phyloP scores from a whole-genome alignment of 768 basidiomycete genomes.

The Amanita polypyramis region DNA sequence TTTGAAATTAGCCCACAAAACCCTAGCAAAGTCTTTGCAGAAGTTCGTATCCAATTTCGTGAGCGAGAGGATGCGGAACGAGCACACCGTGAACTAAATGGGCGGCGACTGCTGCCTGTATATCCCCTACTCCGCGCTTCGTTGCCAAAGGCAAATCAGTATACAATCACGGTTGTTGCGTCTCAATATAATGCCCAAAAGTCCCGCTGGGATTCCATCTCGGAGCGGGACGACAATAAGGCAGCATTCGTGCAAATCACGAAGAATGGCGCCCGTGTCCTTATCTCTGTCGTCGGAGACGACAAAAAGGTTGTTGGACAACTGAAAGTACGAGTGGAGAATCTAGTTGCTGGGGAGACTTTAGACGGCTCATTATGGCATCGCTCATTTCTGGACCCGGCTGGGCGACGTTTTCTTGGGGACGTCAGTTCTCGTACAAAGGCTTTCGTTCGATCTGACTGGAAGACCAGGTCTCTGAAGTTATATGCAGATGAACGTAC shows the following conservation, averaged over 20 bases:
- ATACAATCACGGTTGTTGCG: slow-evolving; percentile 34
- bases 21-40: not conserved
- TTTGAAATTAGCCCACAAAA: slow-evolving; percentile 6
- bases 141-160: slow-evolving; percentile 40
- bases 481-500: slow-evolving; percentile 32
- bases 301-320: slow-evolving; percentile 45
- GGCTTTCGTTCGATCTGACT: slow-evolving; percentile 35
- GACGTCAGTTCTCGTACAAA: slow-evolving; percentile 24
- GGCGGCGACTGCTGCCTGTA: slow-evolving; percentile 19
- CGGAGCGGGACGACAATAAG: slow-evolving; percentile 23
- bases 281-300: slow-evolving; percentile 39
- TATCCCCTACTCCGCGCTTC: slow-evolving; percentile 26
- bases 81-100: slow-evolving; percentile 25
- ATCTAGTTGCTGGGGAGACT: slow-evolving; percentile 38
- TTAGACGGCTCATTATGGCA: slow-evolving; percentile 41
- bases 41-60: slow-evolving; percentile 34
- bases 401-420: slow-evolving; percentile 24
- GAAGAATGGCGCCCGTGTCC: slow-evolving; percentile 15
- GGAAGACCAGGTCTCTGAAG: slow-evolving; percentile 33
- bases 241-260: slow-evolving; percentile 23
- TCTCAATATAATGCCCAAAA: slow-evolving; percentile 44
- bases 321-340: slow-evolving; percentile 52
- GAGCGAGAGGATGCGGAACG: slow-evolving; percentile 37
- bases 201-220: slow-evolving; percentile 35
- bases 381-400: slow-evolving; percentile 22